Conservation (phyloP, 2,329 filamentous ascomycete genomes). For the Ophiosphaerella narmari region DNA sequence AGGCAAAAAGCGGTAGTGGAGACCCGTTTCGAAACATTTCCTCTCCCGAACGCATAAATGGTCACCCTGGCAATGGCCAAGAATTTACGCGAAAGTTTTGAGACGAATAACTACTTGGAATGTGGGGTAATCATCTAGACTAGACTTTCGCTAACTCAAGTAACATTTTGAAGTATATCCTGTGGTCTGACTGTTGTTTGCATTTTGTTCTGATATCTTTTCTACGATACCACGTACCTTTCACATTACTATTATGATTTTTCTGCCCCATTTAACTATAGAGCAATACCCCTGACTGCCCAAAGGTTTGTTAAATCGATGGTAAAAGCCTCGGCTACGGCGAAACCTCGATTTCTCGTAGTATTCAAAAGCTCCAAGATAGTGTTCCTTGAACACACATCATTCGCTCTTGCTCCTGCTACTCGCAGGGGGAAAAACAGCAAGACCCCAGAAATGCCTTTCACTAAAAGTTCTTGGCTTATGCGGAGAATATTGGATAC, state of each 20-base stretch:
- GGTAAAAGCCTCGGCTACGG: constrained; percentile 21
- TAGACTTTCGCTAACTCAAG: neutral
- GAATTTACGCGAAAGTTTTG: constrained; percentile 5
- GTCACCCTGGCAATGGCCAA: neutral
- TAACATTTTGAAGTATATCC: too few relatives aligned
- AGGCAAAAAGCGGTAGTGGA: neutral
- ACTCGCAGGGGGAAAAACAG: constrained; percentile 36
- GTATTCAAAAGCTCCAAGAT: constrained; percentile 16
- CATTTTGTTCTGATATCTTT: neutral
- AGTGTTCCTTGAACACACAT: constrained; percentile 5
- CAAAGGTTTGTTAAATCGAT: constrained; percentile 20
- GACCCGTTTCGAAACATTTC: constrained; percentile 10
- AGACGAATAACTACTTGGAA: constrained; percentile 9
- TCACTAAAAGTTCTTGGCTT: constrained; percentile 17
- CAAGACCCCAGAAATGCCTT: constrained; percentile 24
- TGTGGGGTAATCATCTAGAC: constrained; percentile 13
- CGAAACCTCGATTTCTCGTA: constrained; percentile 20
- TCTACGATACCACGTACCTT: neutral
- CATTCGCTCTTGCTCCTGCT: constrained; percentile 25
- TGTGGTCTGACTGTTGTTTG: too few relatives aligned
- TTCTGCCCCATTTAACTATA: neutral
- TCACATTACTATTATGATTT: too few relatives aligned
- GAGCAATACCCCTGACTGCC: neutral
- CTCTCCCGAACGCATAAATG: constrained; percentile 1
- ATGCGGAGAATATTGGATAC: constrained; percentile 24